phyloP scores from a whole-genome alignment of 2,329 filamentous ascomycete genomes.

The Fonsecaea monophora region DNA sequence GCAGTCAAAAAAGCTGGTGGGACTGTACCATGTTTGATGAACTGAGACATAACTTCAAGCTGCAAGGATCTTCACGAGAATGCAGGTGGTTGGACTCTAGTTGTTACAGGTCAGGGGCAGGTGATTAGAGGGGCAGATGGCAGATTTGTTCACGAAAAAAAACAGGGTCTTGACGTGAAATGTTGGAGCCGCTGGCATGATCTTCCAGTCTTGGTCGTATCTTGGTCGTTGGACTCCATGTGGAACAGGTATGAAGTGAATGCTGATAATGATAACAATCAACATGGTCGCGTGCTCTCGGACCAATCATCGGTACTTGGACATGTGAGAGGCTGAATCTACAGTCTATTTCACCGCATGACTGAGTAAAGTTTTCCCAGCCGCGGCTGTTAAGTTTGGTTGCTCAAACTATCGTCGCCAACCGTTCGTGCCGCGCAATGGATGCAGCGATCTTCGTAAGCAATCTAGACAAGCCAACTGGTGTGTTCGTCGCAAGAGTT shows the following conservation, averaged over 20 bases:
- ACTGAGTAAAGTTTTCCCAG: background rate
- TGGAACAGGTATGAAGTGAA: background rate
- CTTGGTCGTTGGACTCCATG: background rate
- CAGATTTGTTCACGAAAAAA: no score
- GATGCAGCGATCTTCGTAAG: background rate
- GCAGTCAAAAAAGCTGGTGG: background rate
- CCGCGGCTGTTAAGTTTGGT: background rate
- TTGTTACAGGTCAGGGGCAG: background rate
- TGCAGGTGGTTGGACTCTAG: background rate
- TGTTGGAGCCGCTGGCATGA: background rate
- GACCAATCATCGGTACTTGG: background rate
- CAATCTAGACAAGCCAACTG: background rate
- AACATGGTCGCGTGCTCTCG: background rate
- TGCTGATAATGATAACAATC: background rate
- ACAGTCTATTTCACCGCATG: background rate
- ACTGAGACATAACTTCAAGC: background rate
- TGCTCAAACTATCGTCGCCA: background rate
- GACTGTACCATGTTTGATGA: background rate
- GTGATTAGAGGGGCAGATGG: no score
- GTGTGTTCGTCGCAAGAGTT: background rate
- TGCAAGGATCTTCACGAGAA: background rate
- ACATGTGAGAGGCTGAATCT: background rate
- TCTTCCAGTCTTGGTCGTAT: background rate
- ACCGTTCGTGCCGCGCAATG: background rate
- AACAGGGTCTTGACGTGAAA: background rate